Evolutionary conservation across 1,284 basidiomycete species (phyloP).

Genomic region (Apiotrichum mycotoxinovorans): DNA sequence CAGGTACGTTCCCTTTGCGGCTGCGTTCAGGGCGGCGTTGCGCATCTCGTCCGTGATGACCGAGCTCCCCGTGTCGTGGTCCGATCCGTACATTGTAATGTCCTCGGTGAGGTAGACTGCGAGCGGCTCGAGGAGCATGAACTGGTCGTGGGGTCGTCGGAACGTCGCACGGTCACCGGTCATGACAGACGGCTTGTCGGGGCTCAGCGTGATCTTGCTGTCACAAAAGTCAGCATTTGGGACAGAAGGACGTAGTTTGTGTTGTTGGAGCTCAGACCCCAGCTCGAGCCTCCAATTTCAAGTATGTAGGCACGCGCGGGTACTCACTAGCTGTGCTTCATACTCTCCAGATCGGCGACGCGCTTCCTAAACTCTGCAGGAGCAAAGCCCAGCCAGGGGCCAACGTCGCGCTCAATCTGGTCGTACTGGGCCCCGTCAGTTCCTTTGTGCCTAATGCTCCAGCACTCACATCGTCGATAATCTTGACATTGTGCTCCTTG

Average conservation of each 20-base stretch:
- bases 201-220: constrained; percentile 32
- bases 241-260: no score
- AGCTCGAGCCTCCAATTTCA: no score
- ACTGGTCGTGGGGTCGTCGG: constrained; percentile 28
- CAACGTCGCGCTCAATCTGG: constrained; percentile 43
- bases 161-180: constrained; percentile 30
- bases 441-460: no score
- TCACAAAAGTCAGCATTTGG: no score
- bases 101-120: constrained; percentile 33
- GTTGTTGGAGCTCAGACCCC: no score
- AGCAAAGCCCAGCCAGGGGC: constrained; percentile 44
- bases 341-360: constrained; percentile 20
- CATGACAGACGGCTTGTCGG: constrained; percentile 25
- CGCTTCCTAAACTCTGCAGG: constrained; percentile 38
- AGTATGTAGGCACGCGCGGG: no score
- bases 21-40: constrained; percentile 28
- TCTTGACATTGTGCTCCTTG: constrained; percentile 45
- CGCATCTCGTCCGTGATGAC: constrained; percentile 38
- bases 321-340: constrained; percentile 33
- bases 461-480: constrained; percentile 49
- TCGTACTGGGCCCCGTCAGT: constrained; percentile 50
- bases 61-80: constrained; percentile 46
- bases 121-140: constrained; percentile 36
- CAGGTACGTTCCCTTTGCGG: constrained; percentile 27
- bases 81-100: constrained; percentile 37